phyloP scores from a whole-genome alignment of 2,329 filamentous ascomycete species.

The Phialemoniopsis sp. region DNA sequence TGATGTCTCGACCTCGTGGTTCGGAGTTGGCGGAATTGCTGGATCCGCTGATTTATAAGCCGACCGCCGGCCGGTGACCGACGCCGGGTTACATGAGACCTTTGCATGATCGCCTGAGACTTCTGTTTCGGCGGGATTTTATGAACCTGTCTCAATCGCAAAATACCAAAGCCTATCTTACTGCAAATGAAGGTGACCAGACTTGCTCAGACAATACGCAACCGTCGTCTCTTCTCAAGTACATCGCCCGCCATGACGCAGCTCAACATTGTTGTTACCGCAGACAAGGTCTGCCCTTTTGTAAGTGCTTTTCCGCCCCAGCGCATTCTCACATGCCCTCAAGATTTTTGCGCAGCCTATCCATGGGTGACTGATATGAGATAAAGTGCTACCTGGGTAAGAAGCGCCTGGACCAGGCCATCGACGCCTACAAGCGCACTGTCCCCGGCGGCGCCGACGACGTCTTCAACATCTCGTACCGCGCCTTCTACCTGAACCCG shows the following conservation, averaged over 20 bases:
- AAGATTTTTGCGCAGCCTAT: too few relatives aligned
- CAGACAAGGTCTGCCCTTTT: slow-evolving; percentile 76
- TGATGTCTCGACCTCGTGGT: too few relatives aligned
- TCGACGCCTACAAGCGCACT: slow-evolving; percentile 58
- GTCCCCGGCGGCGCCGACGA: slow-evolving; percentile 57
- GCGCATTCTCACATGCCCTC: neutral
- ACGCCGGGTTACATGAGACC: too few relatives aligned
- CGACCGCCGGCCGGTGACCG: too few relatives aligned
- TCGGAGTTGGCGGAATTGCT: neutral
- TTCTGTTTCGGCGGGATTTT: too few relatives aligned
- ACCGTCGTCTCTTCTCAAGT: too few relatives aligned
- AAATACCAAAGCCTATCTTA: too few relatives aligned
- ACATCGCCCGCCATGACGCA: slow-evolving; percentile 53
- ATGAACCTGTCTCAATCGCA: too few relatives aligned
- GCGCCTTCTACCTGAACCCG: slow-evolving; percentile 78
- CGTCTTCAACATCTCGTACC: slow-evolving; percentile 71
- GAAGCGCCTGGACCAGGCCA: slow-evolving; percentile 68
- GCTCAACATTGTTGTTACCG: slow-evolving; percentile 73
- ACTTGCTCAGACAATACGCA: too few relatives aligned
- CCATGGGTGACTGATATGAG: slow-evolving; percentile 6
- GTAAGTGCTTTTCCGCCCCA: slow-evolving; percentile 22
- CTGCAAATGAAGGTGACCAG: too few relatives aligned
- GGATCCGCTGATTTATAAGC: neutral
- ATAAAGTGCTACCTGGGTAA: slow-evolving; percentile 73
- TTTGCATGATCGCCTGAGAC: too few relatives aligned